Base-by-base conservation (phyloP, 257 asterid species). In the Osmanthus fragrans region DNA sequence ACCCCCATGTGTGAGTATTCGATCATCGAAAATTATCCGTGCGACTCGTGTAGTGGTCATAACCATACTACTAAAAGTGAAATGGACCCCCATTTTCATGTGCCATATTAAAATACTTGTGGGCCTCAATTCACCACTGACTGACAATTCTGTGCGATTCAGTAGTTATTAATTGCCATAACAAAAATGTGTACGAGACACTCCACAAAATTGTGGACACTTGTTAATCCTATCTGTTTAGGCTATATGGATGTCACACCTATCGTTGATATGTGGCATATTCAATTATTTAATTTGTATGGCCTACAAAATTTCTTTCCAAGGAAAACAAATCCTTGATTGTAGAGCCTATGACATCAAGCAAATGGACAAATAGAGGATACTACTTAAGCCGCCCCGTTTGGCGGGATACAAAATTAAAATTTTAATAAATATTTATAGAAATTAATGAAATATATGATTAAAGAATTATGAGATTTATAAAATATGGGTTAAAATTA, bases 1-100 rank as follows among this genome's bases (percentile, higher is more conserved):
- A 25, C 27, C 27, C 27, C 1, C 27, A 25, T 25, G 1, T 25
- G 1, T 25, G 27, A 25, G 27, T 25, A 1, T 25, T 25, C 27
- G 27, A 25, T 25, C 27, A 25, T 25, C 27, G 1, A 25, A 25
- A 25, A 25, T 25, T 1, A 25, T 25, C 0, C 1, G 27, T 25
- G 27, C 1, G 27, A 25, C 27, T 25, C 27, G 27, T 25, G 27
- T 1, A 25, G 27, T 78, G 77, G 81, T 72, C 77, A 42, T 78
- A 72, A 71, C 36, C 58, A 25, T 78, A 33, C 77, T 5, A 40
- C 45, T 72, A 78, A 63, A 9, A 30, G 66, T 39, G 68, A 78
- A 60, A 77, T 27, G 64, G 71, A 56, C 51, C 73, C 81, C 81
- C 81, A 74, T 68, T 34, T 77, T 78, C 81, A 78, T 78, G 81